Evolutionary conservation across 441 rosid genomes (phyloP).

Genomic region (Gossypium trilobum): DNA sequence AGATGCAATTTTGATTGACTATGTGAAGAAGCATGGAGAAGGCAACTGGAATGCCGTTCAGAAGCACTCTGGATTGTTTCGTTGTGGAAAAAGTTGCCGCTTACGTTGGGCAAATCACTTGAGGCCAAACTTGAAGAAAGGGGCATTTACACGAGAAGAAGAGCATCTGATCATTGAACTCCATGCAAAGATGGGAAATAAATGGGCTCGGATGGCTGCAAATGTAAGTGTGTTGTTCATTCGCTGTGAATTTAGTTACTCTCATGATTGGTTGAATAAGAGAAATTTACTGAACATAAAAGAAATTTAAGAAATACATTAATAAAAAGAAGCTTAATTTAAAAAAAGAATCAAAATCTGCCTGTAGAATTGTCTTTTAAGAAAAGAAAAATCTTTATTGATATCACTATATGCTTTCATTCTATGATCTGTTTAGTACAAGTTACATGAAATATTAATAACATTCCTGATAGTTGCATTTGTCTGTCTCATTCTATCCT

Average conservation of each 20-base stretch:
- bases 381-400: background rate
- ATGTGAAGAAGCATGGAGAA: constrained; percentile 88
- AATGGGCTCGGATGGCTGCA: constrained; percentile 99
- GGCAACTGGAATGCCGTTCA: constrained; percentile 98
- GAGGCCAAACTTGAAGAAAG: constrained; percentile 93
- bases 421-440: background rate
- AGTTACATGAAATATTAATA: background rate
- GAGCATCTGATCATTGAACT: constrained; percentile 77
- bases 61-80: constrained; percentile 72
- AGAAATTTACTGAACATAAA: background rate
- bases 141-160: constrained; percentile 84
- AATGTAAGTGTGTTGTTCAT: constrained; percentile 49
- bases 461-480: background rate
- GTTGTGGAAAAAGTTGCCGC: constrained; percentile 98
- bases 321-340: background rate
- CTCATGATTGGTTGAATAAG: background rate
- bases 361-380: background rate
- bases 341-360: background rate
- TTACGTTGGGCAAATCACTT: constrained; percentile 96
- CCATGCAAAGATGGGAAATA: constrained; percentile 92
- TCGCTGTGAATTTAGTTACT: background rate
- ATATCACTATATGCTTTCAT: background rate
- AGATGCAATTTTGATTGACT: constrained; percentile 66
- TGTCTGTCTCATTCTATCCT: background rate
- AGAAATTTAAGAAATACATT: background rate